Evolutionary conservation across 2,329 filamentous ascomycete species (phyloP).

Genomic region (Cladosporium sp.): DNA sequence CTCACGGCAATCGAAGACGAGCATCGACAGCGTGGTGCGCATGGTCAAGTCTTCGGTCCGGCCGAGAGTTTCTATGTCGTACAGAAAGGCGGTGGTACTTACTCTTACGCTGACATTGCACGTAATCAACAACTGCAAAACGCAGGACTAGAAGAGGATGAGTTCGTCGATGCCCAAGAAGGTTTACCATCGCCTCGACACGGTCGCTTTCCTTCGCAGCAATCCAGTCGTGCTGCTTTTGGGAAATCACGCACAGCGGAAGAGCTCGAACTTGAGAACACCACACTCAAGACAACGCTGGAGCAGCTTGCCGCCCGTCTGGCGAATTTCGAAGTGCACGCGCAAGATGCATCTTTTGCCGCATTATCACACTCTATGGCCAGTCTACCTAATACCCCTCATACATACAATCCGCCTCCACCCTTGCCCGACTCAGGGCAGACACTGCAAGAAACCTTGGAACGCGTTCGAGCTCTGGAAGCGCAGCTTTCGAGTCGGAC

Average conservation of each 20-base stretch:
- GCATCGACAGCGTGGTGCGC: slow-evolving; percentile 41
- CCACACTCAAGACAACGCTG: slow-evolving; percentile 75
- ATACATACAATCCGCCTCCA: not conserved
- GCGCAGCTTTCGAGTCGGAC: slow-evolving; percentile 55
- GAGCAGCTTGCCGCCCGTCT: slow-evolving; percentile 83
- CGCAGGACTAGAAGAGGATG: slow-evolving; percentile 34
- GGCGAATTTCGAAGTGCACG: slow-evolving; percentile 89
- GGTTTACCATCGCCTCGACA: slow-evolving; percentile 45
- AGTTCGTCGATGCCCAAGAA: slow-evolving; percentile 69
- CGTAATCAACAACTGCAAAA: slow-evolving; percentile 36
- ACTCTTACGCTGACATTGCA: slow-evolving; percentile 83
- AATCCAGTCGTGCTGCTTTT: slow-evolving; percentile 29
- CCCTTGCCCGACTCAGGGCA: slow-evolving; percentile 15
- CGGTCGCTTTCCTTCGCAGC: slow-evolving; percentile 38
- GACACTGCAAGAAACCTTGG: slow-evolving; percentile 24
- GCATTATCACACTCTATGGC: slow-evolving; percentile 78
- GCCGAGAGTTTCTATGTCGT: slow-evolving; percentile 87
- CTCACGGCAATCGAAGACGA: slow-evolving; percentile 71
- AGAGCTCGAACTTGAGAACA: slow-evolving; percentile 84
- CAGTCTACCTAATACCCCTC: slow-evolving; percentile 35
- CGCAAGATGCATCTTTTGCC: slow-evolving; percentile 69
- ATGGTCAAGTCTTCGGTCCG: slow-evolving; percentile 51
- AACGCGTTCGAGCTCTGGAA: slow-evolving; percentile 47
- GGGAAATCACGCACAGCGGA: slow-evolving; percentile 66
- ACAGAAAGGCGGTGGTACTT: slow-evolving; percentile 82